phyloP scores from a whole-genome alignment of 1,139 yeast species.

The Hemisphaericaspora lyxosophila region DNA sequence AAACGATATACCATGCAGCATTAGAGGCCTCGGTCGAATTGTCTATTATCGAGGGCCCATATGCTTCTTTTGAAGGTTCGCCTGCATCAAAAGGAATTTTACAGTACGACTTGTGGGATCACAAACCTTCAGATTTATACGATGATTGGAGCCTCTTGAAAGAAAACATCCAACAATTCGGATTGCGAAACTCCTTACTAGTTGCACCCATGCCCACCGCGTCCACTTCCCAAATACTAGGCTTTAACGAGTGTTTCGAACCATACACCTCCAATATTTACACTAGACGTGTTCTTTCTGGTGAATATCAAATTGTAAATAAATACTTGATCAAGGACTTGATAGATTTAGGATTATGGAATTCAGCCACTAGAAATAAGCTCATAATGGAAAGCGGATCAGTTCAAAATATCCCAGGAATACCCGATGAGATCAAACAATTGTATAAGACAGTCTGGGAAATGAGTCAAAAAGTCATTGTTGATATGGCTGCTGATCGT shows the following conservation, averaged over 20 bases:
- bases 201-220: conserved; percentile 97
- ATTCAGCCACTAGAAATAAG: conserved; percentile 74
- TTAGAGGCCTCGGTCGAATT: conserved; percentile 77
- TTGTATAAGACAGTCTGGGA: conserved; percentile 97
- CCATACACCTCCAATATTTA: conserved; percentile 88
- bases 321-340: conserved; percentile 79
- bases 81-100: conserved; percentile 80
- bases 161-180: conserved; percentile 56
- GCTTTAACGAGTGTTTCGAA: conserved; percentile 88
- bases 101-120: conserved; percentile 81
- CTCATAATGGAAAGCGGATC: conserved; percentile 84
- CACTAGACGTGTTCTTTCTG: conserved; percentile 82
- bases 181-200: conserved; percentile 76
- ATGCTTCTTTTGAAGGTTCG: conserved; percentile 69
- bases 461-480: conserved; percentile 79
- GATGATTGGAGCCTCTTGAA: conserved; percentile 73
- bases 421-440: conserved; percentile 75
- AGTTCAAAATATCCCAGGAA: conserved; percentile 69
- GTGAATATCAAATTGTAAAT: conserved; percentile 87
- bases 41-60: conserved; percentile 64
- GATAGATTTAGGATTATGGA: conserved; percentile 83
- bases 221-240: conserved; percentile 86
- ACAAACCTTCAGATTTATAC: conserved; percentile 67
- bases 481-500: conserved; percentile 96
- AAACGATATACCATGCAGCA: conserved; percentile 87